Evolutionary conservation across 495 filamentous ascomycete species (phyloP), one percentile per base, ranked within the genome.

Genomic region (Aspergillus ellipticus): DNA sequence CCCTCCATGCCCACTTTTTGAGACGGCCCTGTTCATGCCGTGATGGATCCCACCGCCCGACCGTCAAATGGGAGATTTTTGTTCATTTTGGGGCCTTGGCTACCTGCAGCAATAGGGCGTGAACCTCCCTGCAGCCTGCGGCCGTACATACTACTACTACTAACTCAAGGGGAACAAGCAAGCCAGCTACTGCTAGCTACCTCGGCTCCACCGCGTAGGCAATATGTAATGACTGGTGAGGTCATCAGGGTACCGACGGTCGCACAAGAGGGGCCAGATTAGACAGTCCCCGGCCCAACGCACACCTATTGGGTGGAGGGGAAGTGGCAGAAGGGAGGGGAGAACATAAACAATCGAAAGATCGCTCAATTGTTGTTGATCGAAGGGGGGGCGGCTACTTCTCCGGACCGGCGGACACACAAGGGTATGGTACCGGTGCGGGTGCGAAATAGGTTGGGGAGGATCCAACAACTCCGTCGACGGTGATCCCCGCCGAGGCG

Each of bases 101-200:
- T 7, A 7, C 24, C 24, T 7, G 24, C 24, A 28, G 24, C 24
- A 28, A 28, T 28, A 28, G 24, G 19, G 13, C 42, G 19, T 17
- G 22, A 48, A 48, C 22, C 45, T 48, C 45, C 45, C 45, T 48
- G 45, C 45, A 48, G 45, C 45, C n/a, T n/a, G n/a, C n/a, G n/a
- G n/a, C n/a, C n/a, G 28, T 31, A 31, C 28, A 31, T 31, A 31
- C 28, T n/a, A n/a, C n/a, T n/a, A n/a, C n/a, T n/a, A n/a, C n/a
- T n/a, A n/a, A n/a, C n/a, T n/a, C n/a, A n/a, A n/a, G n/a, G n/a
- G n/a, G n/a, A n/a, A n/a, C n/a, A n/a, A n/a, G n/a, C n/a, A n/a
- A n/a, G n/a, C n/a, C n/a, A n/a, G n/a, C n/a, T n/a, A n/a, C n/a
- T n/a, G n/a, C n/a, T n/a, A n/a, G n/a, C n/a, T n/a, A n/a, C n/a